Conservation (phyloP, 495 filamentous ascomycete species). For the Penicillium ochrochloron region DNA sequence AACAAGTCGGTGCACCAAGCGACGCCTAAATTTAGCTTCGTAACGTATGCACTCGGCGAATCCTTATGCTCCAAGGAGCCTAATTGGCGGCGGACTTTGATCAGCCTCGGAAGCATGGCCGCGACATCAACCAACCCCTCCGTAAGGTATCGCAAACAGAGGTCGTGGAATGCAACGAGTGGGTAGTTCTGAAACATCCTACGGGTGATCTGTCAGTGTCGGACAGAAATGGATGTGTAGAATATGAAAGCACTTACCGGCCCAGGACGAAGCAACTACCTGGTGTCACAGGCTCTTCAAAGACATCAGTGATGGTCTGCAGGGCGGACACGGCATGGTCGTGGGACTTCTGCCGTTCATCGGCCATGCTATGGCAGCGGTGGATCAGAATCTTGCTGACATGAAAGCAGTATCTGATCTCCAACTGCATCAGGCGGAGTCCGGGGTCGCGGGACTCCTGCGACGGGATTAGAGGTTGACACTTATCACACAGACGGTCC, state of each 20-base stretch:
- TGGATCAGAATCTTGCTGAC: constrained; percentile 9
- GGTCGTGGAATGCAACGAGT: constrained; percentile 7
- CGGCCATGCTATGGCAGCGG: background rate
- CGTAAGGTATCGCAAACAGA: constrained; percentile 2
- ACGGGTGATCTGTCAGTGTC: background rate
- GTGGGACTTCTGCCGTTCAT: background rate
- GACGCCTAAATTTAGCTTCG: constrained; percentile 2
- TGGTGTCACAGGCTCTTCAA: background rate
- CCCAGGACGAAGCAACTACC: constrained; percentile 1
- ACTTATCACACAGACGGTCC: constrained; percentile 3
- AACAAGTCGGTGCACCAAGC: constrained; percentile 3
- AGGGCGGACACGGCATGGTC: constrained; percentile 7
- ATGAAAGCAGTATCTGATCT: constrained; percentile 5
- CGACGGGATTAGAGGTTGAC: background rate
- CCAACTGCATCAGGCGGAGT: constrained; percentile 4
- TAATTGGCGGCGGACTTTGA: constrained; percentile 3
- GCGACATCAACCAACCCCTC: background rate
- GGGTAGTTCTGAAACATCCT: constrained; percentile 6
- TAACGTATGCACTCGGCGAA: background rate
- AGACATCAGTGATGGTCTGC: constrained; percentile 7
- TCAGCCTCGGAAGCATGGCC: constrained; percentile 3
- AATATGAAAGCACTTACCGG: background rate
- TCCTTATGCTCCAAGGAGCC: constrained; percentile 3
- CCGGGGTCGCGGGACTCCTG: constrained; percentile 1
- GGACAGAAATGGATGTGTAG: background rate